Evolutionary conservation across 169 alveolate species (phyloP).

Genomic region (Babesia ovata): DNA sequence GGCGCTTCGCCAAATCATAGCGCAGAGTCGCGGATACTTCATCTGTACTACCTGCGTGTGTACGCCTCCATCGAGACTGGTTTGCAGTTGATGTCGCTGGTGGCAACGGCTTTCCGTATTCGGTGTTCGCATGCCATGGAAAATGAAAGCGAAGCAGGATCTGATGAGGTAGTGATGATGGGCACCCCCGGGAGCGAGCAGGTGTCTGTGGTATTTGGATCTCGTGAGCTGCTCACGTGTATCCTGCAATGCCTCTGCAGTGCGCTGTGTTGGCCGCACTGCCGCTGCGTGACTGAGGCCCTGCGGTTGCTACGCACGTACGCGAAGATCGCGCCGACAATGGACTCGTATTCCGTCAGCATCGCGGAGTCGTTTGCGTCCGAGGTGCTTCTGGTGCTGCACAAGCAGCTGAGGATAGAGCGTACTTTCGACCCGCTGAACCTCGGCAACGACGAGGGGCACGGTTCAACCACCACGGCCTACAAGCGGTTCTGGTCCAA

Average conservation of each 20-base stretch:
- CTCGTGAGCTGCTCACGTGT: slow-evolving; percentile 37
- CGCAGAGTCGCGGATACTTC: slow-evolving; percentile 35
- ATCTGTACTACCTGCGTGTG: slow-evolving; percentile 64
- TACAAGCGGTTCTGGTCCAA: slow-evolving; percentile 43
- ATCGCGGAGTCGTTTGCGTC: slow-evolving; percentile 26
- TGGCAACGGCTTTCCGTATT: background rate
- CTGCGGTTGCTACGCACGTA: slow-evolving; percentile 52
- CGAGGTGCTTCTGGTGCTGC: slow-evolving; percentile 53
- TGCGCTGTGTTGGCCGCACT: slow-evolving; percentile 68
- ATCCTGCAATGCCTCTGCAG: slow-evolving; percentile 49
- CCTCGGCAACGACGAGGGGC: slow-evolving; percentile 38
- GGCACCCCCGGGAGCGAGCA: slow-evolving; percentile 13
- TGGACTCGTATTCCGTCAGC: slow-evolving; percentile 12
- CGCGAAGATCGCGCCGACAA: slow-evolving; percentile 24
- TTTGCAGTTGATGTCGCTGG: slow-evolving; percentile 33
- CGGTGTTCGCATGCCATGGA: background rate
- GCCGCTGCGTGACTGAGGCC: slow-evolving; percentile 52
- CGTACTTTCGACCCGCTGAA: slow-evolving; percentile 64
- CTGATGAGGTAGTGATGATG: slow-evolving; percentile 35
- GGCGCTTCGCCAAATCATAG: background rate
- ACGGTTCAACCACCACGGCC: slow-evolving; percentile 39
- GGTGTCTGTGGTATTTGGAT: slow-evolving; percentile 25
- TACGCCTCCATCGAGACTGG: slow-evolving; percentile 68
- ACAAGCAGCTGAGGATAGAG: slow-evolving; percentile 34
- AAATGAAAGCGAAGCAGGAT: slow-evolving; percentile 4